Conservation (phyloP, 116 monocot species). For the Posidonia oceanica region DNA sequence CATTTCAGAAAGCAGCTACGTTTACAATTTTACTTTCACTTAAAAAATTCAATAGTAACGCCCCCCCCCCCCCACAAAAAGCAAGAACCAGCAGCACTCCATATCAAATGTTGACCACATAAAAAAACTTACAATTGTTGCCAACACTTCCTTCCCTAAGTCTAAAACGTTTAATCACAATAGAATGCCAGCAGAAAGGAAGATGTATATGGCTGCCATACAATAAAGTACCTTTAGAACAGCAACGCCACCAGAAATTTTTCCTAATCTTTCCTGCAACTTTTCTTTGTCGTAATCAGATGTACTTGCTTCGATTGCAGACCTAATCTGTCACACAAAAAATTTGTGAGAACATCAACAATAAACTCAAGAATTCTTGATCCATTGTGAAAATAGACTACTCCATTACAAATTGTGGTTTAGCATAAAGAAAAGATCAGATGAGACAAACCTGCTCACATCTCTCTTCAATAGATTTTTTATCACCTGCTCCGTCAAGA, state of each 20-base stretch:
- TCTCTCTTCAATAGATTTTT: constrained; percentile 74
- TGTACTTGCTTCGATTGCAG: constrained; percentile 65
- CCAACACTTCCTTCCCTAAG: too few species aligned
- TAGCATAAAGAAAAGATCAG: background rate
- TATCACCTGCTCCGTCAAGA: constrained; percentile 83
- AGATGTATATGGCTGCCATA: background rate
- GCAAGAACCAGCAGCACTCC: too few species aligned
- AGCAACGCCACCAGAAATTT: constrained; percentile 94
- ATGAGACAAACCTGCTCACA: constrained; percentile 42
- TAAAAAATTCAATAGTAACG: too few species aligned
- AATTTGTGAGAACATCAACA: background rate
- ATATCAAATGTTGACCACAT: too few species aligned
- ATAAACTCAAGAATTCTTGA: too few species aligned
- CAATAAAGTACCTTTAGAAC: constrained; percentile 61
- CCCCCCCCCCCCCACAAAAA: too few species aligned
- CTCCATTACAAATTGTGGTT: too few species aligned
- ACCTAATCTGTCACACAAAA: constrained; percentile 44
- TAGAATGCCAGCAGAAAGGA: too few species aligned
- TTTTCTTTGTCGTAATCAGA: constrained; percentile 95
- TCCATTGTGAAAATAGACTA: too few species aligned
- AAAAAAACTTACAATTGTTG: too few species aligned
- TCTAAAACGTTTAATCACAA: too few species aligned
- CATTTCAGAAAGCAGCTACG: background rate
- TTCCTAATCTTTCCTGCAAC: constrained; percentile 79
- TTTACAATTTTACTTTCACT: too few species aligned